These are phyloP conservation scores for Centaurea solstitialis DNA, from an alignment of 129 eudicot species.

Conservation along the genomic window DNA sequence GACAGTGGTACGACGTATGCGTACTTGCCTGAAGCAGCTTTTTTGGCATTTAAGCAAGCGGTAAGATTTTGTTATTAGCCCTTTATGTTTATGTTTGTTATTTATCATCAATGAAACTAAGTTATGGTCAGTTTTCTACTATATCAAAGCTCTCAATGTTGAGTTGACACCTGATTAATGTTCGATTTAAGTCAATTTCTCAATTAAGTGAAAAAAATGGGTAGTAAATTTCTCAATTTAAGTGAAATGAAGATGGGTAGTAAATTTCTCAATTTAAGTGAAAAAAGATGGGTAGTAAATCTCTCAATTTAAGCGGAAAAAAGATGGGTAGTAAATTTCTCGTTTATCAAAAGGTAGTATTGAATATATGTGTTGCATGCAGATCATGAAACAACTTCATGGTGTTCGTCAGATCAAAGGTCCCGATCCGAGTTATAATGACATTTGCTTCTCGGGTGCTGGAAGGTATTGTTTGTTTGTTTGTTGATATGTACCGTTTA, in stretches of 20 bases:
- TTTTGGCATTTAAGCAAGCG: slow-evolving; percentile 76
- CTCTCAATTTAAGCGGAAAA: background rate
- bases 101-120: background rate
- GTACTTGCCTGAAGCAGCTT: slow-evolving; percentile 91
- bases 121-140: background rate
- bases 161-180: background rate
- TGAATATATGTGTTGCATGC: slow-evolving; percentile 20
- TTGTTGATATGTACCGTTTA: background rate
- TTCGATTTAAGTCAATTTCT: background rate
- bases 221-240: too few relatives aligned
- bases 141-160: background rate
- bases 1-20: slow-evolving; percentile 97
- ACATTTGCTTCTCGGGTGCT: slow-evolving; percentile 96
- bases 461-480: slow-evolving; percentile 61
- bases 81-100: background rate
- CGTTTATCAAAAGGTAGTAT: background rate
- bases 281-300: background rate
- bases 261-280: too few relatives aligned
- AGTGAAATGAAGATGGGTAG: too few relatives aligned
- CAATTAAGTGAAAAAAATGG: background rate
- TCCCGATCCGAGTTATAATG: slow-evolving; percentile 96
- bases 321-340: too few relatives aligned
- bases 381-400: slow-evolving; percentile 68
- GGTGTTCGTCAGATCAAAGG: slow-evolving; percentile 73
- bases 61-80: slow-evolving; percentile 50